Conservation (phyloP, 805 yeast species). For the Saccharomyces paradoxus region DNA sequence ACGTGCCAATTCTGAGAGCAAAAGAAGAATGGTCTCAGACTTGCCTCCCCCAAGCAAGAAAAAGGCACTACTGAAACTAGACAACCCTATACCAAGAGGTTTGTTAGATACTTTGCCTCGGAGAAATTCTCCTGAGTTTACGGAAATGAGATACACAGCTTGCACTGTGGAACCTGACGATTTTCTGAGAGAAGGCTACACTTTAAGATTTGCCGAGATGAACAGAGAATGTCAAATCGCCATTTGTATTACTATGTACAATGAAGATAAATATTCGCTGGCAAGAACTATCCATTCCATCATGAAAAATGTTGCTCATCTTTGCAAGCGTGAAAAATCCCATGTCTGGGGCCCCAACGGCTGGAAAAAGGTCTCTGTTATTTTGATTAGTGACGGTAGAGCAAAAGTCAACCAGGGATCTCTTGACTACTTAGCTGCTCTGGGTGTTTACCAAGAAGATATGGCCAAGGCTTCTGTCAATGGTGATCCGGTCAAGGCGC, state of each 20-base stretch:
- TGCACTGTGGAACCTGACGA: slow-evolving; percentile 91
- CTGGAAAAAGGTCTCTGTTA: slow-evolving; percentile 93
- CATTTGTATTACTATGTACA: slow-evolving; percentile 93
- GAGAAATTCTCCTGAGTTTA: slow-evolving; percentile 85
- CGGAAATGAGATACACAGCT: slow-evolving; percentile 95
- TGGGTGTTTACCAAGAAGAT: slow-evolving; percentile 96
- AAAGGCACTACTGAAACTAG: slow-evolving; percentile 62
- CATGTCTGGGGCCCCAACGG: slow-evolving; percentile 92
- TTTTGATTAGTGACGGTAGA: slow-evolving; percentile 91
- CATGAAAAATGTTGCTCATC: slow-evolving; percentile 82
- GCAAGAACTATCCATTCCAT: slow-evolving; percentile 93
- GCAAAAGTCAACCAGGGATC: slow-evolving; percentile 79
- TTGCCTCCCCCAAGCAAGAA: slow-evolving; percentile 46
- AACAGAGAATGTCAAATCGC: slow-evolving; percentile 89
- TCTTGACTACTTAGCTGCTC: slow-evolving; percentile 79
- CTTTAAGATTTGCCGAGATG: slow-evolving; percentile 74
- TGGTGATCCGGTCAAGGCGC: slow-evolving; percentile 85
- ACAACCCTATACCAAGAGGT: slow-evolving; percentile 90
- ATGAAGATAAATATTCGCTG: slow-evolving; percentile 83
- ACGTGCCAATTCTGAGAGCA: slow-evolving; percentile 58
- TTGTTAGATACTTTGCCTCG: slow-evolving; percentile 76
- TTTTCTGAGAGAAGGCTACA: slow-evolving; percentile 71
- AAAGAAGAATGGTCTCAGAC: slow-evolving; percentile 46
- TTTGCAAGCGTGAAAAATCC: slow-evolving; percentile 73
- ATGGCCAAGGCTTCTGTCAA: slow-evolving; percentile 92